Base-by-base conservation (phyloP, 1,284 basidiomycete genomes). In the Ustilago esculenta region DNA sequence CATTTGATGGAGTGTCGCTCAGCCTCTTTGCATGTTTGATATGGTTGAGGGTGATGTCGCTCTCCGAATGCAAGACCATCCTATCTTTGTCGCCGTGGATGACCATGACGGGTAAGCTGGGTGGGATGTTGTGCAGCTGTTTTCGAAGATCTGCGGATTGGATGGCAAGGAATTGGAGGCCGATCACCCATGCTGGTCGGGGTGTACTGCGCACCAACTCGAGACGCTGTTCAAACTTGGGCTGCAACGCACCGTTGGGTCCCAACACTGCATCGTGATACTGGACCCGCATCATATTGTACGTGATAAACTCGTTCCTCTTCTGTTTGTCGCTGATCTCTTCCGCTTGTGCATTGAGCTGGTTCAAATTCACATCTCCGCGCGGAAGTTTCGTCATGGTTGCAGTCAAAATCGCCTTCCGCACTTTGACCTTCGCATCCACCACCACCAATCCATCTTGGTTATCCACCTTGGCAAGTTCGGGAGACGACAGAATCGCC, bases 371-470 rank as follows among this genome's bases (percentile, higher is more conserved):
- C 21, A 74, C 66, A 18, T 79, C 77, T 7, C 73, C 73, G 1
- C 59, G 47, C 2, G 80, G 80, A 15, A 77, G 40, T 46, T 79
- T 80, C 21, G 71, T 56, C 68, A 80, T 80, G 8, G 80, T 81
- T 1, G 77, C 69, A 0, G 69, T 44, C 2, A 81, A 44, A n/a
- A 81, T 57, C 1, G 65, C 74, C 21, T 60, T 72, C 0, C 65
- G 29, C 2, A 81, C 45, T 21, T 55, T 49, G 5, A 81, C 52
- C 15, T 57, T 69, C 1, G 47, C 51, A 7, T 67, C 20, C 9
- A 35, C 18, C 5, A 51, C 32, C n/a, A 52, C n/a, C 0, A 50
- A 36, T 6, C 56, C 49, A 3, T 51, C 35, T 2, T n/a, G n/a
- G n/a, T 11, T 3, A 0, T 12, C 29, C 0, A 36, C 42, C 1